Evolutionary conservation across 257 asterid genomes (phyloP).

Genomic region (Asclepias syriaca): DNA sequence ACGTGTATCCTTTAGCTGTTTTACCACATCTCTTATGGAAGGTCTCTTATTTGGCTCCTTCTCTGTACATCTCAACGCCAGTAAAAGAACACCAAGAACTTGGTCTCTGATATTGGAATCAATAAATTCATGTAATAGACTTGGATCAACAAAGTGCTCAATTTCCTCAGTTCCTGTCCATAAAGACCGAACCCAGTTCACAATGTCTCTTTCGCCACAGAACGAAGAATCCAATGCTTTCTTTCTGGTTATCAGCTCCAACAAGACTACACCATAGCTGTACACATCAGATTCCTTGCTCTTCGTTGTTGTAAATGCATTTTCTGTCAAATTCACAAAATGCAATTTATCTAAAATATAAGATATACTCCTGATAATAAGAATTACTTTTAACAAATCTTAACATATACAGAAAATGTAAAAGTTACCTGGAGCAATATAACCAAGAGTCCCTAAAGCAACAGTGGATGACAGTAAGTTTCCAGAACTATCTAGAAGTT

Average conservation of each 20-base stretch:
- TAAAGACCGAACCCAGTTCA: constrained; percentile 41
- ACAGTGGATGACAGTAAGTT: constrained; percentile 32
- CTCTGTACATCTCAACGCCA: constrained; percentile 68
- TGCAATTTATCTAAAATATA: background rate
- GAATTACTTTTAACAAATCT: too few relatives aligned
- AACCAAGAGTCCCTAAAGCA: constrained; percentile 67
- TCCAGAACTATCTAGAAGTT: constrained; percentile 55
- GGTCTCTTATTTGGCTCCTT: constrained; percentile 46
- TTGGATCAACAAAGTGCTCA: constrained; percentile 42
- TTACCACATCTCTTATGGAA: constrained; percentile 70
- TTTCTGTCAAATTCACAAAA: constrained; percentile 34
- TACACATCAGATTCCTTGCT: constrained; percentile 71
- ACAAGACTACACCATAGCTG: constrained; percentile 62
- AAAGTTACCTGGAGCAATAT: constrained; percentile 75
- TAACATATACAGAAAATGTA: background rate
- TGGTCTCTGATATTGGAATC: constrained; percentile 46
- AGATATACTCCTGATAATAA: background rate
- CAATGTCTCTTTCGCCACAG: constrained; percentile 40
- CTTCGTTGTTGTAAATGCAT: constrained; percentile 42
- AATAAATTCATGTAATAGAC: constrained; percentile 43
- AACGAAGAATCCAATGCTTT: constrained; percentile 48
- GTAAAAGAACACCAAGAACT: constrained; percentile 36
- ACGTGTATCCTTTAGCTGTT: constrained; percentile 32
- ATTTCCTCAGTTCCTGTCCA: constrained; percentile 38
- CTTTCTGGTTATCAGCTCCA: constrained; percentile 70